Conservation (phyloP, 2,329 filamentous ascomycete genomes). For the Pseudogymnoascus sp. region DNA sequence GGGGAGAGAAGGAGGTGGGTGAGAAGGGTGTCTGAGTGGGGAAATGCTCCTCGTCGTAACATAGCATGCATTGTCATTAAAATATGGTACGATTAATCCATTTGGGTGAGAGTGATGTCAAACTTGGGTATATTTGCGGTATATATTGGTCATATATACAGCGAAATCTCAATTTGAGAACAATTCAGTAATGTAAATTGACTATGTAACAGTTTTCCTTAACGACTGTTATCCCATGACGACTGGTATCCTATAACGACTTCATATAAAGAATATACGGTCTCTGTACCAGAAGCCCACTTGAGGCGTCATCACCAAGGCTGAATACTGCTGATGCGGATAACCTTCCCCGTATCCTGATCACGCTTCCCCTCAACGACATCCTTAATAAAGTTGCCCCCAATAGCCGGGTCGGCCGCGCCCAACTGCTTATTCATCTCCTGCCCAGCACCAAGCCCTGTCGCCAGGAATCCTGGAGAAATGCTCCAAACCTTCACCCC, state of each 20-base stretch:
- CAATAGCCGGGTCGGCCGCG: conserved; percentile 29
- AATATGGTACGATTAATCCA: not conserved
- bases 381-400: conserved; percentile 31
- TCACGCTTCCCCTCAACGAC: conserved; percentile 36
- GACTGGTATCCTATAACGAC: not conserved
- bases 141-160: not conserved
- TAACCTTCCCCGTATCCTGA: conserved; percentile 32
- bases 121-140: not conserved
- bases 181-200: not conserved
- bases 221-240: not conserved
- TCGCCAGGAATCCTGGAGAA: conserved; percentile 42
- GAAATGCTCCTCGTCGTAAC: not conserved
- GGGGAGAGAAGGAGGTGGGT: not conserved
- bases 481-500: conserved; percentile 42
- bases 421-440: conserved; percentile 22
- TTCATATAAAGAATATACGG: not conserved
- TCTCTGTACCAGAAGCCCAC: not conserved
- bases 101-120: not conserved
- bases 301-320: conserved; percentile 15
- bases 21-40: not conserved
- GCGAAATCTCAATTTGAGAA: not conserved
- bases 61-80: too few relatives aligned
- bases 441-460: conserved; percentile 32
- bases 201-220: not conserved
- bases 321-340: conserved; percentile 20